phyloP scores from a whole-genome alignment of 179 eudicot genomes.

The Silene coronaria region DNA sequence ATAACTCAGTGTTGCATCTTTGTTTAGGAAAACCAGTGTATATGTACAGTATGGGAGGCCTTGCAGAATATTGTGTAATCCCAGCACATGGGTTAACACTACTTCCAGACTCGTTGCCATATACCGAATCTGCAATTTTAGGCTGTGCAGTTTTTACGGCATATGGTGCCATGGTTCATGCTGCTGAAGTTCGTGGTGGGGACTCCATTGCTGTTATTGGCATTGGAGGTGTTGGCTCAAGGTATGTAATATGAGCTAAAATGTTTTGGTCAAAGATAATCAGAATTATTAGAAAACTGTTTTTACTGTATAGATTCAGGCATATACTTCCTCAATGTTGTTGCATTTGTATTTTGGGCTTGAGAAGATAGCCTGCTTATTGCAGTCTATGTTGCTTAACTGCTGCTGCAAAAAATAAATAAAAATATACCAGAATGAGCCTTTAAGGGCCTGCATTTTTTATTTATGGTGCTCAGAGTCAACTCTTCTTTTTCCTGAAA shows the following conservation, averaged over 20 bases:
- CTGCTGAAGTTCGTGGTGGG: constrained; percentile 90
- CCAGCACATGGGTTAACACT: constrained; percentile 78
- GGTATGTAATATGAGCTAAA: constrained; percentile 39
- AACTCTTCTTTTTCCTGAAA: not conserved
- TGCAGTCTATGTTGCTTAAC: not conserved
- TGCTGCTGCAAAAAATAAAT: not conserved
- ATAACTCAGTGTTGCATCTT: constrained; percentile 7
- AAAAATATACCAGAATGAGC: not conserved
- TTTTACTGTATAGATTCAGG: not conserved
- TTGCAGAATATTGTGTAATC: constrained; percentile 88
- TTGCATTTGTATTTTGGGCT: not conserved
- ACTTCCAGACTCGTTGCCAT: constrained; percentile 84
- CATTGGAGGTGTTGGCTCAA: constrained; percentile 97
- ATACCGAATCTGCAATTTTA: constrained; percentile 85
- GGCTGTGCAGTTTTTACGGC: constrained; percentile 99
- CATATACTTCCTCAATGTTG: not conserved
- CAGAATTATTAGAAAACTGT: not conserved
- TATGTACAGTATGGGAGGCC: constrained; percentile 99
- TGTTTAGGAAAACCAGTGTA: constrained; percentile 83
- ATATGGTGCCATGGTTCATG: constrained; percentile 98
- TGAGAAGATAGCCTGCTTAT: not conserved
- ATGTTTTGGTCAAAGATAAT: not conserved
- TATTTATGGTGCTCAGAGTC: not conserved
- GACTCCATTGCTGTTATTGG: constrained; percentile 95
- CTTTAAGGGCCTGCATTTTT: not conserved